phyloP scores from a whole-genome alignment of 306 rosid genomes.

The Erythrophleum fordii region DNA sequence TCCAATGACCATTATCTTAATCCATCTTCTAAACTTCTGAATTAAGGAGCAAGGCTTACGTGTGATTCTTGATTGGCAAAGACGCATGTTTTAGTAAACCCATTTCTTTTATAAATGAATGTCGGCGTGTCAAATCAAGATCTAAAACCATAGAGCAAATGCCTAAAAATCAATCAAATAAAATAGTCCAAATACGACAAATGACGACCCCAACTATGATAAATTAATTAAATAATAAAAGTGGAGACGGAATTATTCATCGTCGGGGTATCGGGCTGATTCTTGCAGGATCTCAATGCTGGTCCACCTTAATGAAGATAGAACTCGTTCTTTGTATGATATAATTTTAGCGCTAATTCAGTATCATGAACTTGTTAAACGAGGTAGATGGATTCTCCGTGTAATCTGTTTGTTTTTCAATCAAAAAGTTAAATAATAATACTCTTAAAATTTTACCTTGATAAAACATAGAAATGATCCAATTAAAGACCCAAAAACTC shows the following conservation, averaged over 20 bases:
- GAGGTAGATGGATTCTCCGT: neutral
- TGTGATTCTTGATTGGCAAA: neutral
- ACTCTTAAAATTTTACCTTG: constrained; percentile 58
- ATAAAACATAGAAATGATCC: constrained; percentile 82
- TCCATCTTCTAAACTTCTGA: constrained; percentile 1
- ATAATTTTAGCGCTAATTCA: neutral
- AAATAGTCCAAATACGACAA: neutral
- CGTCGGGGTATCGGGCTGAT: neutral
- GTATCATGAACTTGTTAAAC: neutral
- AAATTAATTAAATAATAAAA: constrained; percentile 6
- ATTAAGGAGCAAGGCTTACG: neutral
- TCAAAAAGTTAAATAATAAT: neutral
- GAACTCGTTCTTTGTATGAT: neutral
- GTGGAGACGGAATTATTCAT: neutral
- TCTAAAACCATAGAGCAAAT: neutral
- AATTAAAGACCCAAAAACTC: constrained; percentile 84
- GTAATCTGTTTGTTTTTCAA: neutral
- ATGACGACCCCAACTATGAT: neutral
- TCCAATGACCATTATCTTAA: neutral
- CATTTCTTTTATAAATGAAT: neutral
- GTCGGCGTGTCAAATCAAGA: neutral
- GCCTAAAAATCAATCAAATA: neutral
- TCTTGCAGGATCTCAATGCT: too few relatives aligned
- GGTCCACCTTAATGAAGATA: too few relatives aligned
- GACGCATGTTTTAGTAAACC: constrained; percentile 3